Conservation (phyloP, 768 basidiomycete species). For the Nidularia pulvinata region DNA sequence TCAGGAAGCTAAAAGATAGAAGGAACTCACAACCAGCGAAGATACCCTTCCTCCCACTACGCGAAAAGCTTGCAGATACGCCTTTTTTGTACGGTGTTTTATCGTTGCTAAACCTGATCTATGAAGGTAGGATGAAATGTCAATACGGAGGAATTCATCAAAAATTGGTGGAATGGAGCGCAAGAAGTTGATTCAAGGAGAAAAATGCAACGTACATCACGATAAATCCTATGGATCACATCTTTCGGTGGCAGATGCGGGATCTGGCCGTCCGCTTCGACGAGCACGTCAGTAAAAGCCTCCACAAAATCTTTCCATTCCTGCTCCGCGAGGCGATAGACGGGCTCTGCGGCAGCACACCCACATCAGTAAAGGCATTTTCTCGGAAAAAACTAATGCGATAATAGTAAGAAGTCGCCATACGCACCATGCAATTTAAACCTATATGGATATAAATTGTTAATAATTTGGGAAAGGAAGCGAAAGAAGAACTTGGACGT, state of each 20-base stretch:
- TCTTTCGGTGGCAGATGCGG: conserved; percentile 92
- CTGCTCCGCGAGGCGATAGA: conserved; percentile 80
- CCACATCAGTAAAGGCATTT: too few species aligned
- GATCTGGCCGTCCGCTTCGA: conserved; percentile 78
- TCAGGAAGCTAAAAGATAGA: background rate
- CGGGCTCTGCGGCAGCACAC: conserved; percentile 49
- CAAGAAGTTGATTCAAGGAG: background rate
- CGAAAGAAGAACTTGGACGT: conserved; percentile 1
- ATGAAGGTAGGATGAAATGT: background rate
- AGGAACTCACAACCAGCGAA: conserved; percentile 78
- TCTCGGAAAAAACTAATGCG: too few species aligned
- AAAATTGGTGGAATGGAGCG: background rate
- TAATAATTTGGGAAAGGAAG: background rate
- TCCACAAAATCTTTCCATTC: conserved; percentile 91
- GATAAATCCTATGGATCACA: conserved; percentile 89
- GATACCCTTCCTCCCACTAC: conserved; percentile 88
- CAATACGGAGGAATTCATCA: too few species aligned
- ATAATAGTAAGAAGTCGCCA: too few species aligned
- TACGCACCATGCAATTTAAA: conserved; percentile 75
- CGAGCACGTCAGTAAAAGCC: conserved; percentile 62
- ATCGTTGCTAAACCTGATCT: conserved; percentile 91
- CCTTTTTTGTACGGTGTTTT: conserved; percentile 94
- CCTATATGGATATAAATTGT: conserved; percentile 37
- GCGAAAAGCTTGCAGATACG: conserved; percentile 82
- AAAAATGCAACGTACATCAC: conserved; percentile 60